Percentiles rank a stretch among this genome's conserved stretches.
Conservation (phyloP, 495 filamentous ascomycete genomes). For the Apodospora peruviana region DNA sequence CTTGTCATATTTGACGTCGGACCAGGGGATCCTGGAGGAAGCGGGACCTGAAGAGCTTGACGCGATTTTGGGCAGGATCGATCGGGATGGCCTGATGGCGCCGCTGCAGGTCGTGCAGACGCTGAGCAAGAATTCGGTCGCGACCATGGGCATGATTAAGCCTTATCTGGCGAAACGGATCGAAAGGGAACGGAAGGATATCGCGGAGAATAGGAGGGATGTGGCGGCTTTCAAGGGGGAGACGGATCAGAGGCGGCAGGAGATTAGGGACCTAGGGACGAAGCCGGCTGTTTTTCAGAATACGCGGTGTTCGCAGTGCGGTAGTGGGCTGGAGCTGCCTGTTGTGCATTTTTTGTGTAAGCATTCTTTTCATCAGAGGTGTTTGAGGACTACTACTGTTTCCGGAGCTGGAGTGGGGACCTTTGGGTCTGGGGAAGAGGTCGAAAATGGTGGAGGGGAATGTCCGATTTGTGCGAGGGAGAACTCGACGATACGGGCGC, state of each 20-base stretch:
- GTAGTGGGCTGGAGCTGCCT: constrained; percentile 69
- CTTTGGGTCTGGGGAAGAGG: constrained; percentile 25
- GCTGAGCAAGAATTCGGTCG: constrained; percentile 57
- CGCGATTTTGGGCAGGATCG: constrained; percentile 75
- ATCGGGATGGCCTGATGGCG: constrained; percentile 87
- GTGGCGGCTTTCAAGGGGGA: constrained; percentile 82
- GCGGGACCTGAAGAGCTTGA: constrained; percentile 79
- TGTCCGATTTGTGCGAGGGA: constrained; percentile 78
- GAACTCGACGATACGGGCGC: constrained; percentile 80
- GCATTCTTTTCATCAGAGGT: constrained; percentile 90
- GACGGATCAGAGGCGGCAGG: constrained; percentile 69
- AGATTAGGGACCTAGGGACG: constrained; percentile 66
- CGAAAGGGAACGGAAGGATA: constrained; percentile 79
- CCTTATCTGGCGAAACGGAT: constrained; percentile 85
- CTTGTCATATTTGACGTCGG: constrained; percentile 87
- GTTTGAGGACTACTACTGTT: constrained; percentile 57
- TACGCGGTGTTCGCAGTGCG: constrained; percentile 77
- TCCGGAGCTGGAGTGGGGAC: too few relatives aligned
- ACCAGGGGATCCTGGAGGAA: constrained; percentile 72
- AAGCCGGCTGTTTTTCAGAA: constrained; percentile 89
- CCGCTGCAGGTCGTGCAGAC: constrained; percentile 96
- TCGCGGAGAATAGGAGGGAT: constrained; percentile 72
- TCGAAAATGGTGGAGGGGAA: constrained; percentile 59
- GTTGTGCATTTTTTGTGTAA: constrained; percentile 94
- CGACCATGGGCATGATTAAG: constrained; percentile 96